Evolutionary conservation across 768 basidiomycete species (phyloP), one percentile per base, ranked within the genome.

Genomic region (Pulveroboletus sp.): DNA sequence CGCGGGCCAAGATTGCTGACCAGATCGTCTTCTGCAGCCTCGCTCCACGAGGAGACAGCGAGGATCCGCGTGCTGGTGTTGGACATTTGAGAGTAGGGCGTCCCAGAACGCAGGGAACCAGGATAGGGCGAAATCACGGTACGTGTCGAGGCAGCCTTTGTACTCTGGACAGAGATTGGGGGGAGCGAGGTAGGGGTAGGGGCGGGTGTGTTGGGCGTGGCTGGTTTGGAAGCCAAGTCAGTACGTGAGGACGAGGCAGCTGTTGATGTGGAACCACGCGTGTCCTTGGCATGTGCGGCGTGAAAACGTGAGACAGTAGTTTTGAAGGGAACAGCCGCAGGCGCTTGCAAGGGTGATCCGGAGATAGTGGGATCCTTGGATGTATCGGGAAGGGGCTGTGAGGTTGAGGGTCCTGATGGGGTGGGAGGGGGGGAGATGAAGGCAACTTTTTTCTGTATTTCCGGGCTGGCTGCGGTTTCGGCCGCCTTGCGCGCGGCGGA

Each of bases 11-110:
- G 75, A 63, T 97, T 92, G 39, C 85, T 84, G 17, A 97, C 89
- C 38, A 97, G 81, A 68, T 97, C 94, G 49, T 90, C 92, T 66
- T 94, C 93, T 9, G 93, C 91, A 55, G 86, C 87, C 66, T 95
- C 90, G 62, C 91, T 94, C 94, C 94, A 97, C 17, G 87, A 89
- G 54, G 80, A 70, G 2, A 84, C 87, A 28, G 86, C 79, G 36
- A 89, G 74, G 50, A 93, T 89, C 38, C 84, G 80, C 54, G 82
- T 86, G 46, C 82, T 81, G 47, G 81, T 78, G 42, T 73, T 75
- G 9, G 84, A 87, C 80, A 85, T 83, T 56, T 85, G 81, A 31
- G 87, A 90, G 64, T 87, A 91, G 0, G 90, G 90, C 2, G 88
- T 91, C 14, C 75, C 79, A 11, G 90, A 91, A 46, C 90, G 84